Conservation (phyloP, 208 protist species). For the Ichthyophonus hoferi region DNA sequence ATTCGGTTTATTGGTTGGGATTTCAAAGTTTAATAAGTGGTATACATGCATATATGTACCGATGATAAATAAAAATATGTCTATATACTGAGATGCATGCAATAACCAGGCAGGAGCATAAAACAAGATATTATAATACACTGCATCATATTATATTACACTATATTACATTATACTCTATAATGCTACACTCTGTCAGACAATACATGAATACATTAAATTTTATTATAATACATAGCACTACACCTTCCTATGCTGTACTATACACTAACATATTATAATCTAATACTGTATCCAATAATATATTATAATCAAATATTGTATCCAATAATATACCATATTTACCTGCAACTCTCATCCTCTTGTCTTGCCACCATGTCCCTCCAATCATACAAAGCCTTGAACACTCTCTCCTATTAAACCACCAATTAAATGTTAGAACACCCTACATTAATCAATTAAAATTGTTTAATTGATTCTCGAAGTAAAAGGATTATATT, state of each 20-base stretch:
- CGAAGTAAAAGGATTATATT: not conserved
- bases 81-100: too few relatives aligned
- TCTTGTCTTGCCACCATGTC: slow-evolving; percentile 61
- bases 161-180: not conserved
- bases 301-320: not conserved
- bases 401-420: slow-evolving; percentile 30
- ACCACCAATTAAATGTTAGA: too few relatives aligned
- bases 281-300: not conserved
- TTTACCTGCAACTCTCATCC: slow-evolving; percentile 62
- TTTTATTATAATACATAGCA: not conserved
- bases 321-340: not conserved
- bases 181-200: not conserved
- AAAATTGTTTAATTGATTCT: not conserved
- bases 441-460: not conserved
- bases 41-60: too few relatives aligned
- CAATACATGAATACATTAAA: not conserved
- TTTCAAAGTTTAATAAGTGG: too few relatives aligned
- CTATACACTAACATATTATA: not conserved
- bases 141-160: too few relatives aligned
- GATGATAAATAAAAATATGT: too few relatives aligned
- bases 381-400: slow-evolving; percentile 68
- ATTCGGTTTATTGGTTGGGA: too few relatives aligned
- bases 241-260: not conserved
- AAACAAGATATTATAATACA: too few relatives aligned
- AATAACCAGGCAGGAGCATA: too few relatives aligned